Evolutionary conservation across 225 moss, liverwort and hornwort species (phyloP).

Genomic region (Asterella californica): DNA sequence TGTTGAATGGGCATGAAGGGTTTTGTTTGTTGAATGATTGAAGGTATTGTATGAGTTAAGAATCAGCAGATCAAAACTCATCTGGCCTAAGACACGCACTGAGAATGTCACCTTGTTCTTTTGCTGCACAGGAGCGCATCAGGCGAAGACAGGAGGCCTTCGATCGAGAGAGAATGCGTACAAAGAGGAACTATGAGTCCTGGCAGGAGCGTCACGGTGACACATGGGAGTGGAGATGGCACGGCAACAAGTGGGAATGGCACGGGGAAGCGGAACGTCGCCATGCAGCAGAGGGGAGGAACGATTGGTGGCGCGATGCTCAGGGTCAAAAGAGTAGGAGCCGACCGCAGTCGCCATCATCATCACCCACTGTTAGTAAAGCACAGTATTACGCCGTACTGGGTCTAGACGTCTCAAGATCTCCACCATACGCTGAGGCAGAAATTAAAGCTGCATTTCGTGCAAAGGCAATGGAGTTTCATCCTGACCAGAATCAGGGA

Average conservation of each 20-base stretch:
- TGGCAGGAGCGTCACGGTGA: conserved; percentile 92
- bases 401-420: conserved; percentile 65
- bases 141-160: conserved; percentile 80
- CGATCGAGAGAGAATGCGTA: conserved; percentile 59
- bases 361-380: conserved; percentile 35
- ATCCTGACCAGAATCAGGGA: conserved; percentile 80
- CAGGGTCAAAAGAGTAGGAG: conserved; percentile 37
- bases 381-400: conserved; percentile 61
- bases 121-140: conserved; percentile 57
- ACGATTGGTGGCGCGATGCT: conserved; percentile 48
- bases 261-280: conserved; percentile 41
- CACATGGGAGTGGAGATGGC: conserved; percentile 90
- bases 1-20: too few species aligned
- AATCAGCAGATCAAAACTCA: too few species aligned
- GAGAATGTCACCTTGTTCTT: background rate
- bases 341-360: conserved; percentile 38
- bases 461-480: conserved; percentile 71
- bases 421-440: conserved; percentile 63
- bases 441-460: conserved; percentile 92
- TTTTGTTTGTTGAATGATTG: too few species aligned
- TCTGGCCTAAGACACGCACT: background rate
- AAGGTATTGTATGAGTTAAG: too few species aligned
- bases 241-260: conserved; percentile 48
- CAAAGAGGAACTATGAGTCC: conserved; percentile 60
- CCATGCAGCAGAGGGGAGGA: conserved; percentile 39